These are phyloP conservation scores for Butyriboletus regius DNA, from an alignment of 1,284 basidiomycete genomes.

Conservation along the genomic window DNA sequence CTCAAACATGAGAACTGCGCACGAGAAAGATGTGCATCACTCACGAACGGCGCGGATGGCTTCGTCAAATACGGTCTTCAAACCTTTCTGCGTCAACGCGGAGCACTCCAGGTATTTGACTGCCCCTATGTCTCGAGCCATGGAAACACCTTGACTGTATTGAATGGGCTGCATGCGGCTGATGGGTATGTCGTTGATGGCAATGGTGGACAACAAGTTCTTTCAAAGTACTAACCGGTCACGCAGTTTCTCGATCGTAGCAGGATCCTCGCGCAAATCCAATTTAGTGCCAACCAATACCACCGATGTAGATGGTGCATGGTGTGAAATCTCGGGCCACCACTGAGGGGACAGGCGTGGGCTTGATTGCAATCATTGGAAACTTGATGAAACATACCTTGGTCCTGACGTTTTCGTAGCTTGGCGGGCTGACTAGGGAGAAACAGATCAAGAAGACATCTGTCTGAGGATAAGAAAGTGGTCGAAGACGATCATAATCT, in stretches of 20 bases:
- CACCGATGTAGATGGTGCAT: conserved; percentile 89
- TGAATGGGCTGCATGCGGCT: conserved; percentile 92
- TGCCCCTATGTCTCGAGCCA: conserved; percentile 91
- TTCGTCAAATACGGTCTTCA: conserved; percentile 96
- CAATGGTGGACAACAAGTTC: background rate
- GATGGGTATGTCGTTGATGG: conserved; percentile 12
- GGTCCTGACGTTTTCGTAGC: conserved; percentile 96
- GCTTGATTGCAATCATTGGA: conserved; percentile 5
- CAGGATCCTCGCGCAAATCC: conserved; percentile 90
- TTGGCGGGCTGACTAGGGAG: conserved; percentile 92
- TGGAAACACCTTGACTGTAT: conserved; percentile 82
- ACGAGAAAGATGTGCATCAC: conserved; percentile 34
- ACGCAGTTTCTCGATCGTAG: conserved; percentile 84
- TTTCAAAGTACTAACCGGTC: conserved; percentile 57
- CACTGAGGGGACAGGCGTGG: conserved; percentile 50
- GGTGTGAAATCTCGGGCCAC: conserved; percentile 94
- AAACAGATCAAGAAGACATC: conserved; percentile 99
- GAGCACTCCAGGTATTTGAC: conserved; percentile 97
- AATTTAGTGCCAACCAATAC: conserved; percentile 97
- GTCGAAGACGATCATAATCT: conserved; percentile 95
- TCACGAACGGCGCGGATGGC: conserved; percentile 85
- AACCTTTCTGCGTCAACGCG: conserved; percentile 92
- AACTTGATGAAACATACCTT: conserved; percentile 54
- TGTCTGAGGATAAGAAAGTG: conserved; percentile 96
- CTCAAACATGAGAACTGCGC: conserved; percentile 12